These are phyloP conservation scores for Toxoplasma gondii DNA, from an alignment of 169 alveolate species.

Conservation along the genomic window DNA sequence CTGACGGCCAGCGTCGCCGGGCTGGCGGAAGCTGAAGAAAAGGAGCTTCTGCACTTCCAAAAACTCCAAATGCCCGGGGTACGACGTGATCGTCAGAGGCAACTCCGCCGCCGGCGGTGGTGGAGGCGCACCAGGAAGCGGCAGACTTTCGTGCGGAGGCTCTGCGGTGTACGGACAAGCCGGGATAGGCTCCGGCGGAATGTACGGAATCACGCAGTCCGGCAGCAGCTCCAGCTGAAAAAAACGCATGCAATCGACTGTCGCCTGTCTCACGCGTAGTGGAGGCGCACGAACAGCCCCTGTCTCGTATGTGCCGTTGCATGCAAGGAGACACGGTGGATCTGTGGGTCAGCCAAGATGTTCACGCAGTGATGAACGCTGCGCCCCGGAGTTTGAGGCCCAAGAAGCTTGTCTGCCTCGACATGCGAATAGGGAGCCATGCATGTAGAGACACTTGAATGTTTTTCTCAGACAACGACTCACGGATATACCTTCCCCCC, in stretches of 20 bases:
- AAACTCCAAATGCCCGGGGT: neutral
- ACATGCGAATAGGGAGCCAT: no score
- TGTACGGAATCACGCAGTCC: neutral
- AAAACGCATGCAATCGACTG: neutral
- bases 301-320: no score
- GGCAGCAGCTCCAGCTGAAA: neutral
- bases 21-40: neutral
- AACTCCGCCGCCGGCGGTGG: neutral
- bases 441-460: no score
- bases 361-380: no score
- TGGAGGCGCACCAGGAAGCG: neutral
- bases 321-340: no score
- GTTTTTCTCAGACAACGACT: no score
- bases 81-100: neutral
- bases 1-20: neutral
- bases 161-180: slow-evolving; percentile 14
- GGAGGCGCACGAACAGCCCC: no score
- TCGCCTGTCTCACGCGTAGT: neutral
- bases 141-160: neutral
- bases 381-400: no score
- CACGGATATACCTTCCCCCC: no score
- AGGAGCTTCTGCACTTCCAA: neutral
- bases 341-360: no score
- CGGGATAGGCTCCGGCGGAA: neutral
- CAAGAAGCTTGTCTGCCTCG: no score